phyloP scores from a whole-genome alignment of 805 yeast genomes.

The Myxozyma neglecta region DNA sequence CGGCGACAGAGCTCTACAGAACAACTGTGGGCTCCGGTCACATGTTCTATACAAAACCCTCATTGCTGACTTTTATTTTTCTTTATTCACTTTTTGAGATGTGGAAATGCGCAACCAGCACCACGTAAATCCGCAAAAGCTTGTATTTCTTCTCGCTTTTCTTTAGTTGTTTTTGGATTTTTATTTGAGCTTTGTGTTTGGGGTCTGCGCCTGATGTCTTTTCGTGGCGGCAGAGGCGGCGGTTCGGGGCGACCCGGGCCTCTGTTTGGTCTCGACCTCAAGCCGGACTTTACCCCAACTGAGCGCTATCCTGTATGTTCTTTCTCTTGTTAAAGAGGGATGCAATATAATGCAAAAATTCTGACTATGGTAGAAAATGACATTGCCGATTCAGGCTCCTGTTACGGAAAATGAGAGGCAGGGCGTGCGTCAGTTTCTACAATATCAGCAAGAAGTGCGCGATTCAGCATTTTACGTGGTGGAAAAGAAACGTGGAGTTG shows the following conservation, averaged over 20 bases:
- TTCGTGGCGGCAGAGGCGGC: constrained; percentile 30
- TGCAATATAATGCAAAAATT: not conserved
- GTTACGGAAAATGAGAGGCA: constrained; percentile 27
- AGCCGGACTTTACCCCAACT: constrained; percentile 28
- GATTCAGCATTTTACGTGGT: constrained; percentile 30
- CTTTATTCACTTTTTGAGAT: too few relatives aligned
- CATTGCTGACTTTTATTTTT: too few relatives aligned
- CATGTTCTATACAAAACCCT: too few relatives aligned
- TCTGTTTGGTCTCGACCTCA: constrained; percentile 21
- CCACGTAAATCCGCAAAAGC: too few relatives aligned
- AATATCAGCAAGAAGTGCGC: constrained; percentile 30
- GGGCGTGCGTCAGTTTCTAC: constrained; percentile 25
- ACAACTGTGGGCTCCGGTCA: too few relatives aligned
- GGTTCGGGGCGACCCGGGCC: constrained; percentile 20
- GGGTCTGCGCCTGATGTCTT: constrained; percentile 15
- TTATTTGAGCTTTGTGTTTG: too few relatives aligned
- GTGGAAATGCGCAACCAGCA: too few relatives aligned
- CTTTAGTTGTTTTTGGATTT: too few relatives aligned
- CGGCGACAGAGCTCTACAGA: too few relatives aligned
- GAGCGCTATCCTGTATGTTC: constrained; percentile 28
- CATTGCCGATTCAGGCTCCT: constrained; percentile 24
- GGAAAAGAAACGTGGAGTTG: constrained; percentile 18
- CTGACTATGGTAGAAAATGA: constrained; percentile 7
- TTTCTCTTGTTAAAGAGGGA: not conserved
- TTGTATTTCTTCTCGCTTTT: too few relatives aligned